Evolutionary conservation across 805 yeast genomes (phyloP).

Genomic region (Candida krabiensis): DNA sequence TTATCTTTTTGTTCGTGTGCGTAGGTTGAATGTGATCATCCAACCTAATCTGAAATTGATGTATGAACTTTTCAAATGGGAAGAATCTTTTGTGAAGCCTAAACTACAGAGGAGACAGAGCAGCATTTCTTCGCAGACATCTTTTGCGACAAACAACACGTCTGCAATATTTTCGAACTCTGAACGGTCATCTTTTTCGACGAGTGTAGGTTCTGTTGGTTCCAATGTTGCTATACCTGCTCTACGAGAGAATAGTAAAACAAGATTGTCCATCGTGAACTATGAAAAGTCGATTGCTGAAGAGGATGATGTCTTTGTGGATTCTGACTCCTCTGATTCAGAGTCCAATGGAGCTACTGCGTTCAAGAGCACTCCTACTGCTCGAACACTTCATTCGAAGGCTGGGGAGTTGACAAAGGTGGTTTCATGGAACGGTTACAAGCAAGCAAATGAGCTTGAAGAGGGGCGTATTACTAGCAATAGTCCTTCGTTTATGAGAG

Average conservation of each 20-base stretch:
- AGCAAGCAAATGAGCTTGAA: constrained; percentile 12
- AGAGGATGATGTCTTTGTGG: constrained; percentile 21
- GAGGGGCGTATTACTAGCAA: constrained; percentile 32
- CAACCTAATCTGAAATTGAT: constrained; percentile 91
- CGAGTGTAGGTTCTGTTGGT: constrained; percentile 24
- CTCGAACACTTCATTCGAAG: too few species aligned
- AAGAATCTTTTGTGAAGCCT: constrained; percentile 36
- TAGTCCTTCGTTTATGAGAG: constrained; percentile 43
- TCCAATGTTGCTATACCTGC: constrained; percentile 17
- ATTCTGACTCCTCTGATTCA: constrained; percentile 18
- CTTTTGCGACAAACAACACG: constrained; percentile 14
- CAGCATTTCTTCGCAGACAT: constrained; percentile 22
- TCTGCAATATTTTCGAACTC: constrained; percentile 17
- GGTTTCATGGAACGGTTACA: too few species aligned
- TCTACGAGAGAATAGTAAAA: constrained; percentile 15
- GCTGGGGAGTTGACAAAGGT: background rate
- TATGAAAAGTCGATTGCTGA: constrained; percentile 18
- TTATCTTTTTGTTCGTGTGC: constrained; percentile 82
- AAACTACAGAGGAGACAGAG: constrained; percentile 11
- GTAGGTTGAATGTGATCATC: constrained; percentile 86
- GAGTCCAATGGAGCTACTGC: constrained; percentile 6
- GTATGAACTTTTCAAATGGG: constrained; percentile 84
- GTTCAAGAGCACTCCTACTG: constrained; percentile 13
- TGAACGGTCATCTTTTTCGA: constrained; percentile 26
- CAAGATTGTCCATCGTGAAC: constrained; percentile 13